Base-by-base conservation (phyloP, 805 yeast species). In the Yarrowia sp. region DNA sequence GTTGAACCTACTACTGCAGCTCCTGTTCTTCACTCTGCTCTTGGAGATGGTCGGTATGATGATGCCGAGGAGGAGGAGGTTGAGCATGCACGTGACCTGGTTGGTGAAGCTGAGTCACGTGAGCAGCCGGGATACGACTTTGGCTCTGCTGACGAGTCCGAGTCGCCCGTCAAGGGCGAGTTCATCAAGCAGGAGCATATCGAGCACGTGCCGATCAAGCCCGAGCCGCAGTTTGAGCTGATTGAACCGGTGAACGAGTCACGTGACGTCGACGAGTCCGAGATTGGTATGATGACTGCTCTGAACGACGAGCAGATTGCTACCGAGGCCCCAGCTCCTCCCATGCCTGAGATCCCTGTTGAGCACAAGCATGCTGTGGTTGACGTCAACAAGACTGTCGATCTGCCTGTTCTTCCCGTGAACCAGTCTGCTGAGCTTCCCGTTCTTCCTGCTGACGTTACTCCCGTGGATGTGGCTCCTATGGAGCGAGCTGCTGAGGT, bases 251-350 rank as follows among this genome's bases (percentile, higher is more conserved):
- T 22, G 47, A 38, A 32, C 7, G 51, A 47, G 50, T 18, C 35
- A 4, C 32, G 15, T 8, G 38, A 32, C 4, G n/a, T 5, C 8
- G 42, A 42, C 47, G 31, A 42, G 47, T n/a, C 33, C 11, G 8
- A n/a, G 2, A 41, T 55, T 8, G 61, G 61, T 9, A 39, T 55
- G 61, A 28, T 55, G 47, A 55, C 61, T 32, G 61, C 61, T 41
- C 47, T 55, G 8, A 55, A 55, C 18, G 61, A 55, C 15, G 28
- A 22, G 28, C 28, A 22, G 28, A 22, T 22, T 22, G 28, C 28
- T 22, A 22, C 28, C 5, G 28, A 22, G 5, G 28, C 28, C 5
- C 28, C 28, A 3, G 28, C n/a, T 1, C 58, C 58, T 36, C 43
- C 58, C 17, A 22, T 51, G 43, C 58, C 58, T 31, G 33, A 41